phyloP scores from a whole-genome alignment of 768 basidiomycete genomes.

The Leccinum imitatum region DNA sequence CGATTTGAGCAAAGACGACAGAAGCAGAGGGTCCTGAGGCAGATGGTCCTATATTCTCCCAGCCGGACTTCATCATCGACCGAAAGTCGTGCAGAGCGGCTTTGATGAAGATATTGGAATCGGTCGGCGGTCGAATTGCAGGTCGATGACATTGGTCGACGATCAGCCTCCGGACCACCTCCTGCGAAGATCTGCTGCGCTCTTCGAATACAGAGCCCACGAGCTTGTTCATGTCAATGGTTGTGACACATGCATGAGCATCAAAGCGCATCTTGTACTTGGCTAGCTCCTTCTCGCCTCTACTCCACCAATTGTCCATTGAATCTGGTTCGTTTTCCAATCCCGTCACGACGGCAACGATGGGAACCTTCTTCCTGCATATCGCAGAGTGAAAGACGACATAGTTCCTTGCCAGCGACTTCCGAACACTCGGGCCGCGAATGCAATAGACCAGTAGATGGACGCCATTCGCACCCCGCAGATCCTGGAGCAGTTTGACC shows the following conservation, averaged over 20 bases:
- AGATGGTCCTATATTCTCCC: slow-evolving; percentile 21
- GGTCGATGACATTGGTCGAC: slow-evolving; percentile 17
- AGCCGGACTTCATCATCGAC: slow-evolving; percentile 26
- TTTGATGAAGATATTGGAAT: slow-evolving; percentile 25
- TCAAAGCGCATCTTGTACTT: slow-evolving; percentile 37
- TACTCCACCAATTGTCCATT: slow-evolving; percentile 41
- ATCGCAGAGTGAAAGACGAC: slow-evolving; percentile 31
- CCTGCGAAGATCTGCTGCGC: slow-evolving; percentile 23
- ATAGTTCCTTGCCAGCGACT: slow-evolving; percentile 31
- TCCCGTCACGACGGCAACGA: slow-evolving; percentile 33
- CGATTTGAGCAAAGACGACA: slow-evolving; percentile 22
- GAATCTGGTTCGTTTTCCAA: slow-evolving; percentile 33
- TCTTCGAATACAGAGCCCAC: slow-evolving; percentile 17
- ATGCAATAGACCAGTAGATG: slow-evolving; percentile 35
- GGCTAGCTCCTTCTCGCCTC: slow-evolving; percentile 33
- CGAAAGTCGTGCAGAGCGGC: slow-evolving; percentile 28
- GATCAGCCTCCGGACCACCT: slow-evolving; percentile 22
- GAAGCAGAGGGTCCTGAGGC: slow-evolving; percentile 9
- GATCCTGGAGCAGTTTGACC: slow-evolving; percentile 30
- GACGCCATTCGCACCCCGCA: slow-evolving; percentile 31
- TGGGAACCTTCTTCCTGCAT: slow-evolving; percentile 32
- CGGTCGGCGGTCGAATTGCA: slow-evolving; percentile 17
- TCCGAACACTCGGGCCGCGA: slow-evolving; percentile 30
- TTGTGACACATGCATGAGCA: slow-evolving; percentile 43
- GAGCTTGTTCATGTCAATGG: slow-evolving; percentile 23